Base-by-base conservation (phyloP, 192 early-diverging fungal species). In the Podila epicladia region DNA sequence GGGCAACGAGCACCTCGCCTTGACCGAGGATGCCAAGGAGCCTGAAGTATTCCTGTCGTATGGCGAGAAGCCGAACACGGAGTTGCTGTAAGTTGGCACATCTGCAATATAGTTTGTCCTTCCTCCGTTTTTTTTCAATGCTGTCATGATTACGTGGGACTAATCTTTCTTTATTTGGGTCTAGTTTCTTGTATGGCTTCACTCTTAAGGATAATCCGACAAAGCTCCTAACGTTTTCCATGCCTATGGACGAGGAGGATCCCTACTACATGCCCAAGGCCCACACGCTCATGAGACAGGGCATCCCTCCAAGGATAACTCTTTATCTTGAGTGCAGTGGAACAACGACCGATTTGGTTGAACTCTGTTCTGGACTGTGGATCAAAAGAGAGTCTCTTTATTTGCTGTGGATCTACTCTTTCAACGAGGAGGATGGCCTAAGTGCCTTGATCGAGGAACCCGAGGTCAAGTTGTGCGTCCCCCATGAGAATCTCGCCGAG, bases 111-210 rank as follows among this genome's bases (percentile, higher is more conserved):
- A 5, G 48, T 41, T 15, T 28, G 29, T 22, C 3, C 13, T 35
- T 24, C 15, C 28, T 9, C 13, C 19, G 26, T 26, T 22, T 45
- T n/a, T n/a, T 60, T 15, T n/a, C n/a, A 6, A 62, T 33, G 28
- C 24, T 33, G 48, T 22, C 19, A n/a, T 22, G 32, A 28, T 28
- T 9, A 33, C 17, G 5, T 53, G 32, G 5, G n/a, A 28, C 35
- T 41, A 22, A 38, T 57, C n/a, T 58, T 55, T 55, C 6, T 55
- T 22, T 55, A 22, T 55, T 55, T 26, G 20, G 20, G 20, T 19
- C 11, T 37, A 80, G 77, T n/a, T 94, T 93, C 61, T 72, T 92
- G 6, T 91, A 94, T 75, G 92, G 92, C 1, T 94, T 94, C 58
- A 83, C 78, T 9, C 51, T 92, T 12, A 63, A 57, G 0, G 79